Percentiles rank a stretch among this genome's conserved stretches.
Evolutionary conservation across 2,329 filamentous ascomycete species (phyloP).

Genomic region (Hymenoscyphus fructigenus): DNA sequence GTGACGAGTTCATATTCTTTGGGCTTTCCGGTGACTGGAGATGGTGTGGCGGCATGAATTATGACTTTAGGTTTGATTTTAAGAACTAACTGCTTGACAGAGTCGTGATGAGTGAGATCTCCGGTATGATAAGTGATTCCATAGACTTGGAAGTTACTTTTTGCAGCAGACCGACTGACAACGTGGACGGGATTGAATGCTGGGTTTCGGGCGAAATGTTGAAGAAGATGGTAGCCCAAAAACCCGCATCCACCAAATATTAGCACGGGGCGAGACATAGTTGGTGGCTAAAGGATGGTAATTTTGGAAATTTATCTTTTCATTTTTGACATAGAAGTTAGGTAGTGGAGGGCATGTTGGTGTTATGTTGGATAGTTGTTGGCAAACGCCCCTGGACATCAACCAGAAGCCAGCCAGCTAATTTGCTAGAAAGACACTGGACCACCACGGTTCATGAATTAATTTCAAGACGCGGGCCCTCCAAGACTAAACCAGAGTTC

Average conservation of each 20-base stretch:
- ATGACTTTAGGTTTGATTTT: slow-evolving; percentile 2
- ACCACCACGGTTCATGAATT: too few species aligned
- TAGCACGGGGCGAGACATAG: not conserved
- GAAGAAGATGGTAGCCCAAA: slow-evolving; percentile 4
- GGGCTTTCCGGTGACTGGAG: not conserved
- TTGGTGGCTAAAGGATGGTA: not conserved
- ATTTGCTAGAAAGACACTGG: too few species aligned
- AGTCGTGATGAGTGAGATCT: not conserved
- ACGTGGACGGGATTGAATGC: not conserved
- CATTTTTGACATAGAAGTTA: not conserved
- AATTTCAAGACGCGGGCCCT: too few species aligned
- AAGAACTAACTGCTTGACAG: not conserved
- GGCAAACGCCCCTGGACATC: too few species aligned
- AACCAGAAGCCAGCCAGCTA: too few species aligned
- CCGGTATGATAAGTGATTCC: slow-evolving; percentile 1
- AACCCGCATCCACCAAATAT: slow-evolving; percentile 6
- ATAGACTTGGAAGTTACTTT: not conserved
- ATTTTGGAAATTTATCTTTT: too few species aligned
- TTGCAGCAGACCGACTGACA: slow-evolving; percentile 2
- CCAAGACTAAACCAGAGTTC: too few species aligned
- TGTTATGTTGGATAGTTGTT: not conserved
- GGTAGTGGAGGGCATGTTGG: not conserved
- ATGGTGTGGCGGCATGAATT: slow-evolving; percentile 6
- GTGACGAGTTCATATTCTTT: slow-evolving; percentile 7
- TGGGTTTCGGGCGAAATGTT: not conserved